These are phyloP conservation scores for Pyrenopolyporus hunteri DNA, from an alignment of 495 filamentous ascomycete species.

Conservation along the genomic window DNA sequence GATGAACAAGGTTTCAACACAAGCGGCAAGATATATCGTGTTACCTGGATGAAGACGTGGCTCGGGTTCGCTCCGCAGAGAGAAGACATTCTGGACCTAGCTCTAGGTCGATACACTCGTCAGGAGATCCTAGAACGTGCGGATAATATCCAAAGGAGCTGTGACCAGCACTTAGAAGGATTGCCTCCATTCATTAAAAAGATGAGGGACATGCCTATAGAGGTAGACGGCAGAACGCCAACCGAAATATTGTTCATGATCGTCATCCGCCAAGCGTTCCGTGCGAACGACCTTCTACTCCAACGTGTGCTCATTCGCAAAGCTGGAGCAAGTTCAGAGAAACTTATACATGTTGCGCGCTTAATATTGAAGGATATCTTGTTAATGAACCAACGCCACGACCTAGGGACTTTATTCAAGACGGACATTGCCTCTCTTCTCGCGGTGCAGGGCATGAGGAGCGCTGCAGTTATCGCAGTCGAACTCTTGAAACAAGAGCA, in stretches of 20 bases:
- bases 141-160: conserved; percentile 48
- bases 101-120: conserved; percentile 38
- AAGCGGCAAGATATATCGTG: conserved; percentile 30
- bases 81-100: conserved; percentile 42
- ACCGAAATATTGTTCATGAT: conserved; percentile 44
- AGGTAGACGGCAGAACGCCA: conserved; percentile 31
- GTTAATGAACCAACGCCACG: conserved; percentile 49
- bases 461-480: conserved; percentile 51
- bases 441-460: conserved; percentile 51
- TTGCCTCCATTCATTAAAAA: conserved; percentile 49
- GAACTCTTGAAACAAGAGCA: conserved; percentile 53
- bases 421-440: conserved; percentile 44
- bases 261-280: conserved; percentile 47
- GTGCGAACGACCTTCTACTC: conserved; percentile 54
- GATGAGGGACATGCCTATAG: conserved; percentile 38
- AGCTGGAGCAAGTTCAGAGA: conserved; percentile 41
- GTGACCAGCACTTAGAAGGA: conserved; percentile 43
- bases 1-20: conserved; percentile 41
- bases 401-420: conserved; percentile 43
- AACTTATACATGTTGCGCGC: conserved; percentile 47
- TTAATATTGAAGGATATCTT: conserved; percentile 50
- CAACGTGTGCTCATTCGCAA: conserved; percentile 53
- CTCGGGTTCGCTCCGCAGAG: conserved; percentile 36
- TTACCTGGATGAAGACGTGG: conserved; percentile 39
- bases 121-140: conserved; percentile 39